phyloP scores from a whole-genome alignment of 148 eudicot species.

The Persicaria maculosa region DNA sequence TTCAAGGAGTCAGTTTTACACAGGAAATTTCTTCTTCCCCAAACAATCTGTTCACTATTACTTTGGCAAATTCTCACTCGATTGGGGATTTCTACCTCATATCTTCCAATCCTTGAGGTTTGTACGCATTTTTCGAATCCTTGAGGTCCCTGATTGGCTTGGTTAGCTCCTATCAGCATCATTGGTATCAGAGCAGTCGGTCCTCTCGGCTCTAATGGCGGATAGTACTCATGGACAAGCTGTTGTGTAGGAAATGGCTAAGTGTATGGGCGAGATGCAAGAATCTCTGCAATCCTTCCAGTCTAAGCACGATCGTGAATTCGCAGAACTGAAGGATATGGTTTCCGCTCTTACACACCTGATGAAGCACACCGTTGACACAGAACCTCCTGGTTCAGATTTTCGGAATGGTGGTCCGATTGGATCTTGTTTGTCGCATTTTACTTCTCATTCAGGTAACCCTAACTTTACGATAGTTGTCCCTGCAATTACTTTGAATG shows the following conservation, averaged over 20 bases:
- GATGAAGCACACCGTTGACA: not conserved
- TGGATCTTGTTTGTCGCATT: too few relatives aligned
- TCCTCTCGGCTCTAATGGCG: too few relatives aligned
- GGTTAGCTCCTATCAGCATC: not conserved
- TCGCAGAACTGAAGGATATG: not conserved
- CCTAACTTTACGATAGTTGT: not conserved
- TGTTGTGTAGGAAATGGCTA: not conserved
- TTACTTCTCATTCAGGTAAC: not conserved
- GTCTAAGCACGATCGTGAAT: not conserved
- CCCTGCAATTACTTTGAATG: not conserved
- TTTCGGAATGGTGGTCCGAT: too few relatives aligned
- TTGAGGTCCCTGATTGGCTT: too few relatives aligned
- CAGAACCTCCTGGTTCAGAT: not conserved
- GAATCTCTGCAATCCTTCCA: not conserved
- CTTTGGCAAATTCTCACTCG: too few relatives aligned
- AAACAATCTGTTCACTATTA: too few relatives aligned
- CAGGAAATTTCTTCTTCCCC: too few relatives aligned
- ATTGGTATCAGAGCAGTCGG: not conserved
- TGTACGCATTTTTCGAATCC: too few relatives aligned
- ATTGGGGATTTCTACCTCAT: too few relatives aligned
- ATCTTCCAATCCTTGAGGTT: too few relatives aligned
- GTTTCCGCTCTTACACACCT: not conserved
- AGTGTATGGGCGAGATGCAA: not conserved
- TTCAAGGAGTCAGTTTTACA: too few relatives aligned
- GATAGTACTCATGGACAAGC: not conserved